phyloP scores from a whole-genome alignment of 345 rosid species.

The Populus nigra region DNA sequence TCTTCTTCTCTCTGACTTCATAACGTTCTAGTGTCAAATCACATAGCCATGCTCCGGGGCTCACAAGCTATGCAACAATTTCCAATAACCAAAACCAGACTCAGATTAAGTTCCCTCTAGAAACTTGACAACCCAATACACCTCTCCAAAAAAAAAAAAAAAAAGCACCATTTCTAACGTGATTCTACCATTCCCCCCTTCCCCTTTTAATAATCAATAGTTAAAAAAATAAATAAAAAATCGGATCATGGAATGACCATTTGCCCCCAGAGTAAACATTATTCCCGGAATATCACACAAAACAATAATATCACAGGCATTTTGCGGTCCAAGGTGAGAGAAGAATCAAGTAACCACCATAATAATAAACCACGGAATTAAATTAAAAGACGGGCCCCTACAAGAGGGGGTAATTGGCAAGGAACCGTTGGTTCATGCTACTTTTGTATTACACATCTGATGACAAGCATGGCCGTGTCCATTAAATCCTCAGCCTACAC shows the following conservation, averaged over 20 bases:
- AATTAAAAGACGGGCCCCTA: not conserved
- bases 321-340: no score
- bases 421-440: not conserved
- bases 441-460: not conserved
- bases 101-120: not conserved
- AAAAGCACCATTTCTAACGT: not conserved
- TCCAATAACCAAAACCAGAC: not conserved
- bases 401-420: not conserved
- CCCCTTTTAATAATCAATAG: no score
- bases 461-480: not conserved
- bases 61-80: slow-evolving; percentile 32
- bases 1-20: slow-evolving; percentile 60
- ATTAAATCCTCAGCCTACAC: slow-evolving; percentile 2
- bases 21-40: slow-evolving; percentile 57
- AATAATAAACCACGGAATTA: not conserved
- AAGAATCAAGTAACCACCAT: not conserved
- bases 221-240: no score
- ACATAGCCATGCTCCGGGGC: slow-evolving; percentile 58
- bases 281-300: not conserved
- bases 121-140: not conserved
- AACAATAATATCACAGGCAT: no score
- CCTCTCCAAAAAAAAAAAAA: not conserved
- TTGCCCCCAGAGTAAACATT: not conserved
- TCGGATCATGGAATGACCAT: not conserved
- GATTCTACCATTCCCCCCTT: no score